Evolutionary conservation across 2,329 filamentous ascomycete species (phyloP).

Genomic region (Arthroderma uncinatum): DNA sequence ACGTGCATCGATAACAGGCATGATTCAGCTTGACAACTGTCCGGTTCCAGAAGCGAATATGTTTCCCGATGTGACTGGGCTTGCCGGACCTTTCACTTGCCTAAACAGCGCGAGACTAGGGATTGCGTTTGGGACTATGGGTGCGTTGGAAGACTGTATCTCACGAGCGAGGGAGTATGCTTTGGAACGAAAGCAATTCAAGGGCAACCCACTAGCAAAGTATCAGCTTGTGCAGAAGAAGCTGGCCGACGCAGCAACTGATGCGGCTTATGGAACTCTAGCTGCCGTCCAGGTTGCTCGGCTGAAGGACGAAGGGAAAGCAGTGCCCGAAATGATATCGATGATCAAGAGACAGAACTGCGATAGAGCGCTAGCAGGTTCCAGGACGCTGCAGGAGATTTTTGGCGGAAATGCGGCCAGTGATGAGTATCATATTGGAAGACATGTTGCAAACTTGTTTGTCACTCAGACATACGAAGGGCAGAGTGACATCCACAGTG

Average conservation of each 20-base stretch:
- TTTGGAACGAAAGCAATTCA: slow-evolving; percentile 92
- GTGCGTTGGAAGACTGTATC: slow-evolving; percentile 87
- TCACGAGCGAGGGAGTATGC: slow-evolving; percentile 69
- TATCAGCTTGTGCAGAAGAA: slow-evolving; percentile 99
- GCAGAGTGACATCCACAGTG: slow-evolving; percentile 93
- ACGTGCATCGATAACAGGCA: slow-evolving; percentile 85
- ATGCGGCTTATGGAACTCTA: slow-evolving; percentile 81
- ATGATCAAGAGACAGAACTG: slow-evolving; percentile 98
- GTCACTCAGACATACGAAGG: slow-evolving; percentile 98
- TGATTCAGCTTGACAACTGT: slow-evolving; percentile 90
- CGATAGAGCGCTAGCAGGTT: slow-evolving; percentile 71
- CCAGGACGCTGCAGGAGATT: slow-evolving; percentile 76
- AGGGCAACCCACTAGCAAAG: slow-evolving; percentile 83
- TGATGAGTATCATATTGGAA: slow-evolving; percentile 89
- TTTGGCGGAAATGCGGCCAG: slow-evolving; percentile 98
- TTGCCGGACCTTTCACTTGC: slow-evolving; percentile 82
- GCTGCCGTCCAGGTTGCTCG: slow-evolving; percentile 83
- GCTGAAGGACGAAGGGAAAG: slow-evolving; percentile 82
- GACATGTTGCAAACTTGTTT: slow-evolving; percentile 91
- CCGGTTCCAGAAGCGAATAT: slow-evolving; percentile 85
- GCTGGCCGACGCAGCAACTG: slow-evolving; percentile 80
- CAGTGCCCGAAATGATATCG: slow-evolving; percentile 86
- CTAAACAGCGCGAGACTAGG: slow-evolving; percentile 88
- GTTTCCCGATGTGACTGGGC: slow-evolving; percentile 80
- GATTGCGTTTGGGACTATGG: slow-evolving; percentile 88